Evolutionary conservation across 2,329 filamentous ascomycete species (phyloP), one percentile per base, ranked within the genome.

Genomic region (Lojkania enalia): DNA sequence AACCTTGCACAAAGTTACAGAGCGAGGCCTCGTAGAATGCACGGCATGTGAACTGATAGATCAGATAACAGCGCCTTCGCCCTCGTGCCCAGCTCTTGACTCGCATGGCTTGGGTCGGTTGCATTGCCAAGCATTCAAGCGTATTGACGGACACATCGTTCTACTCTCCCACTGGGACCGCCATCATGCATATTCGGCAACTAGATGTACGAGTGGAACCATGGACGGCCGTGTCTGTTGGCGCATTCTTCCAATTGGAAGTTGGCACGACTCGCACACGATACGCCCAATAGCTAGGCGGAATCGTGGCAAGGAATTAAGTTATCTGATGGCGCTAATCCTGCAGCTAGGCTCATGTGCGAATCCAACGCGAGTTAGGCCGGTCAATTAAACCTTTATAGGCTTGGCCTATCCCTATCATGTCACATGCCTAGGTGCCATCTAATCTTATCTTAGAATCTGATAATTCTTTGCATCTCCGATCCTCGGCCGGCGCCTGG

Each of bases 291-390:
- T 33, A 20, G 32, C 21, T 9, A 16, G 20, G 21, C 20, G 35
- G 31, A 18, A n/a, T 36, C 21, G 32, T 27, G 31, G 11, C 37
- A 35, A 16, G 33, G 12, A 23, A 42, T 52, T 42, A 48, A 55
- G 52, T 63, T 61, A 63, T 61, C 60, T 56, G 60, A 63, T 63
- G 29, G 49, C 44, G 49, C 59, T 57, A 61, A 35, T 18, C 16
- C 21, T 46, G 31, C 49, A 35, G 20, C 42, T 35, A 43, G 32
- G 43, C 23, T 20, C 7, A 14, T 39, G 25, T 48, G 46, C 41
- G 18, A 48, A 12, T 21, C 14, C 3, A 15, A 3, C 35, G 20
- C 20, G 20, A 14, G 14, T 16, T 13, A 7, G 19, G 35, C 45
- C 43, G 35, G 27, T 36, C 41, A 41, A 4, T 4, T 16, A 15